A percentile compares a stretch with the other conserved stretches of the same genome.
These are phyloP conservation scores for Mortierella antarctica DNA, from an alignment of 192 early-diverging fungal genomes.

Conservation along the genomic window DNA sequence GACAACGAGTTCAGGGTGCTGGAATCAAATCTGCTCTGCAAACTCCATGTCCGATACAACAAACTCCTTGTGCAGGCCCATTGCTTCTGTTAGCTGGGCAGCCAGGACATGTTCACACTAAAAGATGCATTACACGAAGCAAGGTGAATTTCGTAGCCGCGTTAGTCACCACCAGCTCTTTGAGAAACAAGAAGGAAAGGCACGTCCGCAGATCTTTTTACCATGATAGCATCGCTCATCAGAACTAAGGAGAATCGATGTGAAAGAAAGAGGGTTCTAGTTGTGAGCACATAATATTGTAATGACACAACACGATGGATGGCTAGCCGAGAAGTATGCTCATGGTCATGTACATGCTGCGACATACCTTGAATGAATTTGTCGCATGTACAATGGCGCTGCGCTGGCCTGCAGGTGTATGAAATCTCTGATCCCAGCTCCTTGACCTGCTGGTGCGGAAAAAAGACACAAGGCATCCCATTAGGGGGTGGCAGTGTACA, in stretches of 20 bases:
- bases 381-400: conserved; percentile 30
- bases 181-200: not conserved
- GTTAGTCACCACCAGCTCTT: not conserved
- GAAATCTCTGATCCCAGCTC: conserved; percentile 16
- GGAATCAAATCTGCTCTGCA: conserved; percentile 16
- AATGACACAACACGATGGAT: not conserved
- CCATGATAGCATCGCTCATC: conserved; percentile 27
- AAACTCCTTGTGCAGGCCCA: conserved; percentile 10
- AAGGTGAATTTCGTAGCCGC: not conserved
- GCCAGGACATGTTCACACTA: conserved; percentile 49
- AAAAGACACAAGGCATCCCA: not conserved
- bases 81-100: conserved; percentile 18
- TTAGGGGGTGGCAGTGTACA: too few species aligned
- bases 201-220: not conserved
- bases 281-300: not conserved
- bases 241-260: conserved; percentile 11
- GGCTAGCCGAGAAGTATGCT: not conserved
- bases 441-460: conserved; percentile 14
- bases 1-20: too few species aligned
- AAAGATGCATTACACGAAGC: not conserved
- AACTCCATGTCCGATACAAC: conserved; percentile 21
- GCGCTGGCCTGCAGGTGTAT: conserved; percentile 23
- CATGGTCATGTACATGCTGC: not conserved
- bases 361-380: conserved; percentile 35
- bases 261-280: not conserved